Conservation (phyloP, 1,284 basidiomycete genomes). For the Chiua sp. region DNA sequence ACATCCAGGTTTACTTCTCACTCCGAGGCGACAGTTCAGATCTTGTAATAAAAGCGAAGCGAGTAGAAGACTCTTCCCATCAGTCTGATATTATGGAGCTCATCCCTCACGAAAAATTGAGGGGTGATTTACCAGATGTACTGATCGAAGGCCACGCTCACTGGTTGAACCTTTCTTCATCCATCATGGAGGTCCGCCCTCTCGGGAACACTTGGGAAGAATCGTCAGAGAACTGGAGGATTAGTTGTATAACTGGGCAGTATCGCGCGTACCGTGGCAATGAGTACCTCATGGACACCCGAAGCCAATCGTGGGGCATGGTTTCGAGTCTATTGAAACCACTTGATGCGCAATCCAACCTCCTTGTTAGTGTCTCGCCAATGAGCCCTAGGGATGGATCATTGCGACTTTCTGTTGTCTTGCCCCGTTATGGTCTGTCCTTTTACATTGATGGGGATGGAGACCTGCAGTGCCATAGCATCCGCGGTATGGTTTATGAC, state of each 20-base stretch:
- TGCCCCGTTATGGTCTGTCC: constrained; percentile 47
- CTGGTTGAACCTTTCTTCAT: constrained; percentile 40
- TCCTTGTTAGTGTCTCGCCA: constrained; percentile 25
- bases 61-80: not conserved
- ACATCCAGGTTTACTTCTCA: constrained; percentile 37
- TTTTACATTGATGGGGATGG: constrained; percentile 34
- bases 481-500: constrained; percentile 31
- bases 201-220: constrained; percentile 26
- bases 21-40: constrained; percentile 18
- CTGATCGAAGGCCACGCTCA: constrained; percentile 42
- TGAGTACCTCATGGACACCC: constrained; percentile 13
- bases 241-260: constrained; percentile 1
- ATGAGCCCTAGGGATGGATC: constrained; percentile 7
- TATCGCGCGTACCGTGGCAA: constrained; percentile 20
- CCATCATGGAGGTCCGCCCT: constrained; percentile 43
- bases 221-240: constrained; percentile 24
- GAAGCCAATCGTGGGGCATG: constrained; percentile 19
- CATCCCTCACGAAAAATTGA: constrained; percentile 40
- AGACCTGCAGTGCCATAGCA: constrained; percentile 36
- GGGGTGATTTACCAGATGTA: constrained; percentile 41
- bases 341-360: constrained; percentile 37
- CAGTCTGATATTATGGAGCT: constrained; percentile 35
- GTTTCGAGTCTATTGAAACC: constrained; percentile 27
- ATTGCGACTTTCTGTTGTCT: constrained; percentile 35
- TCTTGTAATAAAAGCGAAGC: constrained; percentile 39